Percentiles rank a stretch among this genome's conserved stretches.
These are phyloP conservation scores for Paecilomyces variotii DNA, from an alignment of 2,329 filamentous ascomycete species.

Conservation along the genomic window DNA sequence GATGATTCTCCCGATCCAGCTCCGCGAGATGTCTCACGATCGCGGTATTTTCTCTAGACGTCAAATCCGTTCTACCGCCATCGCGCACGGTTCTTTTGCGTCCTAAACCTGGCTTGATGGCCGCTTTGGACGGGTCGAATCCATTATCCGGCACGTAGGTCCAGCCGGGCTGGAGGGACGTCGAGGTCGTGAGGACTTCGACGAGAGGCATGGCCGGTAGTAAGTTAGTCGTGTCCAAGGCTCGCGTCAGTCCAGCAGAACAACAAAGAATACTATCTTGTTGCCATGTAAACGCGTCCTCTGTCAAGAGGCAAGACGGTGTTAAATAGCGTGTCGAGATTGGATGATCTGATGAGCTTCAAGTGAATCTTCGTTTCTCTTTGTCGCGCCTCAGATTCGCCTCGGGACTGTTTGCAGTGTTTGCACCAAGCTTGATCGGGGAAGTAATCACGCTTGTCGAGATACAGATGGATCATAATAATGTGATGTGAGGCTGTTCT, in stretches of 20 bases:
- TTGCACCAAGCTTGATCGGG: too few relatives aligned
- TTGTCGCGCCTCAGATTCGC: neutral
- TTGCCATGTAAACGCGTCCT: neutral
- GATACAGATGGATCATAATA: too few relatives aligned
- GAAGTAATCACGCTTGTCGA: too few relatives aligned
- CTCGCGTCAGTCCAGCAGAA: neutral
- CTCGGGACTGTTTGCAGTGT: neutral
- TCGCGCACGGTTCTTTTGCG: slow-evolving; percentile 66
- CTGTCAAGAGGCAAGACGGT: neutral
- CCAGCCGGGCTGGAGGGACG: slow-evolving; percentile 74
- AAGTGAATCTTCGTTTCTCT: neutral
- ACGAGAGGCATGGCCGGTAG: slow-evolving; percentile 57
- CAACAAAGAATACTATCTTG: neutral
- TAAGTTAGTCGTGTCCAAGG: neutral
- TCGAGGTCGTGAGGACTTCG: slow-evolving; percentile 67
- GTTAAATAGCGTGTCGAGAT: neutral
- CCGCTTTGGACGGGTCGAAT: slow-evolving; percentile 48
- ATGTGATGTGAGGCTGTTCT: too few relatives aligned
- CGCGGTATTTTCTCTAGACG: slow-evolving; percentile 74
- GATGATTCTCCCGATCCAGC: slow-evolving; percentile 70
- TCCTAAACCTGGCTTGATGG: slow-evolving; percentile 43
- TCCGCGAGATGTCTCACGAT: slow-evolving; percentile 73
- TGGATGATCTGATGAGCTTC: neutral
- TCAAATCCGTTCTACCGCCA: slow-evolving; percentile 55
- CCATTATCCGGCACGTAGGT: slow-evolving; percentile 77